Evolutionary conservation across 805 yeast genomes (phyloP).

Genomic region (Tetrapisispora pingtungensis): DNA sequence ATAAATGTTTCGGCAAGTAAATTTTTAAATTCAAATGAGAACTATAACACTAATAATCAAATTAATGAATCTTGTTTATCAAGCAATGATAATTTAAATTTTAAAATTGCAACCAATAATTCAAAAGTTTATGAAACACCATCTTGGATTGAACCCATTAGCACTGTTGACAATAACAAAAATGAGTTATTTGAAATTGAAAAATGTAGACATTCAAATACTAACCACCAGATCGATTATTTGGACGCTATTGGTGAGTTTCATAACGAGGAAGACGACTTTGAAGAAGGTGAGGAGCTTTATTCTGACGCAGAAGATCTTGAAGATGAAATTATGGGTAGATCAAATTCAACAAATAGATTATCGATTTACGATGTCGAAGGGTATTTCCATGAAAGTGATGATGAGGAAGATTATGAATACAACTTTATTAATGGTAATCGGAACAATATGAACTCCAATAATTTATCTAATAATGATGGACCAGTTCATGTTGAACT

Average conservation of each 20-base stretch:
- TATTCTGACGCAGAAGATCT: not conserved
- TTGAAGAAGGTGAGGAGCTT: constrained; percentile 1
- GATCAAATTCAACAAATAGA: constrained; percentile 7
- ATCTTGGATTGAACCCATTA: too few relatives aligned
- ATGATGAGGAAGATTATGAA: constrained; percentile 17
- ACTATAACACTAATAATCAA: not conserved
- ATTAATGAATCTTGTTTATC: too few relatives aligned
- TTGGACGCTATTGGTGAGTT: not conserved
- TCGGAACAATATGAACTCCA: too few relatives aligned
- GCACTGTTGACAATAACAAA: too few relatives aligned
- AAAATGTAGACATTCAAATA: not conserved
- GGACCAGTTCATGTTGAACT: not conserved
- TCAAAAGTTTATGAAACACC: too few relatives aligned
- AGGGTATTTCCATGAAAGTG: constrained; percentile 21
- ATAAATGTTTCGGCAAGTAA: not conserved
- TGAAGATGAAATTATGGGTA: not conserved
- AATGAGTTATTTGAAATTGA: not conserved
- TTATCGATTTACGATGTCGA: constrained; percentile 21
- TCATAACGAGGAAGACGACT: not conserved
- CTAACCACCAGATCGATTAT: not conserved
- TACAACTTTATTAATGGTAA: constrained; percentile 2
- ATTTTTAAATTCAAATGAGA: not conserved
- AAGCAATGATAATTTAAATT: not conserved
- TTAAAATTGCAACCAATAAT: not conserved
- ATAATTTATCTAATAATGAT: not conserved